Evolutionary conservation across 2,329 filamentous ascomycete species (phyloP), one percentile per base, ranked within the genome.

Genomic region (Epichloe sylvatica): DNA sequence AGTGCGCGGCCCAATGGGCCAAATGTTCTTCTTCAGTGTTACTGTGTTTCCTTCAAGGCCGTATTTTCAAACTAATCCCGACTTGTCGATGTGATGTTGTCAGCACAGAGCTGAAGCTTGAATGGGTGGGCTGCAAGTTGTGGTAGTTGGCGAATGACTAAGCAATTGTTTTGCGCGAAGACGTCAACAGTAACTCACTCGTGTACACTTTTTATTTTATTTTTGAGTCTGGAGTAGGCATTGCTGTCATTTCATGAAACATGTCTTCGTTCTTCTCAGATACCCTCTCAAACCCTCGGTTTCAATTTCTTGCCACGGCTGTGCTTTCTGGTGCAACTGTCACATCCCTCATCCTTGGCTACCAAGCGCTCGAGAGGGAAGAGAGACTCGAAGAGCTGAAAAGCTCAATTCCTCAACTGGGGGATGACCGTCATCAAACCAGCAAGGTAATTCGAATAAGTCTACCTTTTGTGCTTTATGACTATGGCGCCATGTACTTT

Each of bases 261-360:
- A 72, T 72, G 72, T 58, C 70, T 40, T 71, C 71, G 33, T 65
- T 73, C 36, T 49, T 75, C 30, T 63, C 69, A 40, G 68, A 71
- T 48, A 64, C 68, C 5, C 59, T 72, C 39, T 65, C 68, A 38
- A 73, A 67, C 57, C 66, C 72, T 35, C 71, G 70, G 25, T 62
- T 75, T 40, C 86, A 89, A 63, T 70, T 92, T 36, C 76, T 80
- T 17, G 77, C 82, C 3, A 88, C 86, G 0, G 86, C 86, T 2
- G 70, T 86, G 21, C 67, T 78, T 13, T 83, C 80, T 0, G 80
- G 79, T 17, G 75, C 73, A 8, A 70, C 79, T 0, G 79, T 77
- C 25, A 79, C 79, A 2, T 71, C 72, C n/a, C 68, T 78, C 7
- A 71, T 84, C 34, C 65, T 84, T 13, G 76, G 77, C 19, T 81